phyloP scores from a whole-genome alignment of 2,329 filamentous ascomycete species.

The Hymenoscyphus fraxineus region DNA sequence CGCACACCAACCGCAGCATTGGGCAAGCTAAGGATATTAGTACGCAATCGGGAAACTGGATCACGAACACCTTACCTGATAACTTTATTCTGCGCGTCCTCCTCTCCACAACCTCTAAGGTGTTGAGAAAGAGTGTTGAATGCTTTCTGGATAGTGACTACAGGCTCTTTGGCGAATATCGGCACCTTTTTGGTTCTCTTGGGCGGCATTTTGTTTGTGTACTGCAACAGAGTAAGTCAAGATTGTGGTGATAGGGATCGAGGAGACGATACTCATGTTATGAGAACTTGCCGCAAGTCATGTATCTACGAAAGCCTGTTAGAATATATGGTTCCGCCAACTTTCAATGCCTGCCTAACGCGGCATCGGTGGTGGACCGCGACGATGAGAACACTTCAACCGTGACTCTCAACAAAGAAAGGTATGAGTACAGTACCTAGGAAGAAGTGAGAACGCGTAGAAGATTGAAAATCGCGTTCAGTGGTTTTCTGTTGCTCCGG shows the following conservation, averaged over 20 bases:
- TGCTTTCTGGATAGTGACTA: background rate
- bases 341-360: background rate
- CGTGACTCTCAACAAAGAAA: background rate
- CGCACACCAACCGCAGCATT: slow-evolving; percentile 11
- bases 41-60: background rate
- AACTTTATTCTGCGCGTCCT: background rate
- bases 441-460: background rate
- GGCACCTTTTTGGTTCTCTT: background rate
- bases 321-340: background rate
- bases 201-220: slow-evolving; percentile 1
- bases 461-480: too few species aligned
- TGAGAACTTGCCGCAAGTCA: background rate
- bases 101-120: slow-evolving; percentile 9
- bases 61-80: slow-evolving; percentile 16
- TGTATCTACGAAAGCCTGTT: background rate
- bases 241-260: background rate
- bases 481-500: too few species aligned
- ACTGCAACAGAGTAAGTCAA: background rate
- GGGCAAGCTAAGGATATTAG: slow-evolving; percentile 5
- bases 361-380: background rate
- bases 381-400: background rate
- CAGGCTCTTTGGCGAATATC: background rate
- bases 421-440: background rate
- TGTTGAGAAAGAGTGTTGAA: slow-evolving; percentile 17
- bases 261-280: background rate